These are phyloP conservation scores for Mayamaea pseudoterrestris DNA, from an alignment of 108 stramenopile species.

Conservation along the genomic window DNA sequence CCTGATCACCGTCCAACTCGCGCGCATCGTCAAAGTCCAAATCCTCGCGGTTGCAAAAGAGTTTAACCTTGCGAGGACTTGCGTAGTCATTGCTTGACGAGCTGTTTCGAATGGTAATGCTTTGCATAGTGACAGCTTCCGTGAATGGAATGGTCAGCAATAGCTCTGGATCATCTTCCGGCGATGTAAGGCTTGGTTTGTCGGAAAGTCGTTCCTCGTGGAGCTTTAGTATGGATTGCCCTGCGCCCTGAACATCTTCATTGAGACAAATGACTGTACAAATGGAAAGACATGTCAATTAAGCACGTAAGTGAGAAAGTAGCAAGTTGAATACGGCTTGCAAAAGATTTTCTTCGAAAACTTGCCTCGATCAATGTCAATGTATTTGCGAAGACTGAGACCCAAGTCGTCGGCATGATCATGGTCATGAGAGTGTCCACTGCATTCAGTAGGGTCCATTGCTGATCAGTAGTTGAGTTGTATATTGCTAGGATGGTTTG, in stretches of 20 bases:
- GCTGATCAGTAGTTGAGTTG: neutral
- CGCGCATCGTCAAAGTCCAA: constrained; percentile 77
- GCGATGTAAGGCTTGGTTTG: constrained; percentile 40
- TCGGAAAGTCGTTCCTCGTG: constrained; percentile 58
- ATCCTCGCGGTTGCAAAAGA: constrained; percentile 65
- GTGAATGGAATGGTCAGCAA: constrained; percentile 63
- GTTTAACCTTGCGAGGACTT: constrained; percentile 40
- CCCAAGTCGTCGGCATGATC: constrained; percentile 64
- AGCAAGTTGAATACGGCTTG: no score
- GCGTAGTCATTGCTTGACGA: constrained; percentile 9
- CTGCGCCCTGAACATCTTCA: constrained; percentile 43
- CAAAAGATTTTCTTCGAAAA: no score
- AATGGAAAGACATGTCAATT: no score
- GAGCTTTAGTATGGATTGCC: constrained; percentile 49
- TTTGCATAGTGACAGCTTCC: constrained; percentile 58
- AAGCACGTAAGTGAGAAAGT: no score
- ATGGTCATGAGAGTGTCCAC: constrained; percentile 77
- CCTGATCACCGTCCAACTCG: constrained; percentile 44
- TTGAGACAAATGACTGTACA: constrained; percentile 77
- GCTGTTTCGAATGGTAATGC: constrained; percentile 31
- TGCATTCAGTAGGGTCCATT: constrained; percentile 47
- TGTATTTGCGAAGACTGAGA: constrained; percentile 48
- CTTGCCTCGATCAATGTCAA: constrained; percentile 43
- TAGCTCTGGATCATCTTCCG: constrained; percentile 74
- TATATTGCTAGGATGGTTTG: neutral